Evolutionary conservation across 805 yeast genomes (phyloP), one percentile per base, ranked within the genome.

Genomic region (Candida bentonensis): DNA sequence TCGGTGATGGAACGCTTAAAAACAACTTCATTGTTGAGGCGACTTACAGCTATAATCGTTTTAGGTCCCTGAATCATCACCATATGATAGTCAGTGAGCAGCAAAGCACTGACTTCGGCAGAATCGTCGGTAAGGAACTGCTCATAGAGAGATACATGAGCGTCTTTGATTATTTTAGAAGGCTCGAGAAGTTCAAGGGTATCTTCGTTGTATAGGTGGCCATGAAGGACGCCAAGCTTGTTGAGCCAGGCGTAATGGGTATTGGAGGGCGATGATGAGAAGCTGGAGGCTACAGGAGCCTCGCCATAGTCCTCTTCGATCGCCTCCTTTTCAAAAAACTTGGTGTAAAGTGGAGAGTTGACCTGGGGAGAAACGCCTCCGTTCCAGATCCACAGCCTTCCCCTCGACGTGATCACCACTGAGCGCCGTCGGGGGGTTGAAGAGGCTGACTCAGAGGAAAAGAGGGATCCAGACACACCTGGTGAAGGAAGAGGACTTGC

Each of bases 71-170:
- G 58, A 2, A 79, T 56, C 3, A 75, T 47, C 1, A 79, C 48
- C 2, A 78, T 52, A 55, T 79, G 82, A 50, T 70, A 80, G 41
- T 69, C 67, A 0, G 82, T 70, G 22, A 80, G 51, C 1, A 70
- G 48, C 2, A 76, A 53, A 5, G 72, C 65, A 27, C 23, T 41
- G 40, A 43, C 21, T 17, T 36, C 17, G 15, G 15, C 15, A 39
- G 39, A 22, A 22, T 40, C 20, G 42, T 15, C n/a, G 42, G 33
- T 7, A 23, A 34, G 25, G 39, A 43, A 51, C 51, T 69, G 73
- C 27, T 62, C 53, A 23, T 60, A 61, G 11, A 70, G 55, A 27
- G 71, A 44, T 20, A 72, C 59, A 41, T 65, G 69, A 1, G 69
- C 62, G 51, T 60, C 49, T 44, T 59, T 48, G 49, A 63, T 44